A percentile compares a stretch with the other conserved stretches of the same genome.
Evolutionary conservation across 2,329 filamentous ascomycete species (phyloP).

Genomic region (Diaporthe humulicola): DNA sequence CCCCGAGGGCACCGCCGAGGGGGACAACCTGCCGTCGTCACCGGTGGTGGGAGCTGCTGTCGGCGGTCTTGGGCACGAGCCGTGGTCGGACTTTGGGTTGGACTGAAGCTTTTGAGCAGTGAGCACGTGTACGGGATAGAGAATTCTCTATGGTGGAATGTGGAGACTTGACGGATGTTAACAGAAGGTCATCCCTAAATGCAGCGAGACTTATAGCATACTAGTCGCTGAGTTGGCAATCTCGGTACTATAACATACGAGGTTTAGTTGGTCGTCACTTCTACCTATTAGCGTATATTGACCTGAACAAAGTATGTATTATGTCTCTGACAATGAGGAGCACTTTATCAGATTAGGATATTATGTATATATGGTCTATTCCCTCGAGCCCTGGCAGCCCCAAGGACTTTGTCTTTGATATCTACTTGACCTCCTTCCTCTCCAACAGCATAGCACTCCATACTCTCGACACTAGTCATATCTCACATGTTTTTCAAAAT

Average conservation of each 20-base stretch:
- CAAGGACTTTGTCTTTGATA: not conserved
- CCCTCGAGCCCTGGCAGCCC: not conserved
- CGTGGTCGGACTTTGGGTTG: constrained; percentile 34
- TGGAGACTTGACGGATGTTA: too few species aligned
- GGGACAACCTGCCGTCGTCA: not conserved
- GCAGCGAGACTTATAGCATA: not conserved
- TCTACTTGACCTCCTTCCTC: not conserved
- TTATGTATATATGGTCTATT: not conserved
- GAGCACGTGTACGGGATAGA: not conserved
- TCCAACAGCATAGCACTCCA: not conserved
- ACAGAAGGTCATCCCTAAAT: too few species aligned
- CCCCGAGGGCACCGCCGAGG: not conserved
- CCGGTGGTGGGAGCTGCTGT: not conserved
- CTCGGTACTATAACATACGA: too few species aligned
- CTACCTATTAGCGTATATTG: not conserved
- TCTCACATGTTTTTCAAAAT: constrained; percentile 46
- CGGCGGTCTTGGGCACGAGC: constrained; percentile 28
- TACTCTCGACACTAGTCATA: not conserved
- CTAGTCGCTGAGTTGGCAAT: not conserved
- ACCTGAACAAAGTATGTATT: not conserved
- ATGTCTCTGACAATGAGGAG: not conserved
- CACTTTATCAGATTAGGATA: constrained; percentile 22
- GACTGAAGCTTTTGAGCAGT: not conserved
- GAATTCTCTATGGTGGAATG: not conserved
- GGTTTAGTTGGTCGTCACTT: not conserved